A percentile compares a stretch with the other conserved stretches of the same genome.
These are phyloP conservation scores for Cicer pinnatifidum DNA, from an alignment of 306 rosid species.

Conservation along the genomic window DNA sequence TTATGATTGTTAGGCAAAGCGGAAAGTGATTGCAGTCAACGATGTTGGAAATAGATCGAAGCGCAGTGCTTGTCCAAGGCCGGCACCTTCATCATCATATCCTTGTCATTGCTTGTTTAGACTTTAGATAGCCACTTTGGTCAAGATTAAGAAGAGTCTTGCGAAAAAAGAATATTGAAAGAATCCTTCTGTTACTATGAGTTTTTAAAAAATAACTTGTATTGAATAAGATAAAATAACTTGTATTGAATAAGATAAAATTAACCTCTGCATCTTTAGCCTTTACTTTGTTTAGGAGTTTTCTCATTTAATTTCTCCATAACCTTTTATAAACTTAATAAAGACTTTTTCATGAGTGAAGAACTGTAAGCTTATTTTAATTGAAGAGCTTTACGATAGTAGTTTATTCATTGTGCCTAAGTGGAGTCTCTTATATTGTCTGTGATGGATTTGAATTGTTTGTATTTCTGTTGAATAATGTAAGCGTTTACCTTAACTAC, in stretches of 20 bases:
- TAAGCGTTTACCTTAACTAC: conserved; percentile 62
- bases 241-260: conserved; percentile 5
- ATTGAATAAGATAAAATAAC: not conserved
- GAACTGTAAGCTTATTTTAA: not conserved
- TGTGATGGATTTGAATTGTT: conserved; percentile 27
- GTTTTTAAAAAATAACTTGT: not conserved
- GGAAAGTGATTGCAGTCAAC: conserved; percentile 64
- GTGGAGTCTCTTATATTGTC: conserved; percentile 17
- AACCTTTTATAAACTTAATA: not conserved
- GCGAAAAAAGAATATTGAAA: not conserved
- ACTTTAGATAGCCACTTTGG: not conserved
- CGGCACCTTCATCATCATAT: conserved; percentile 75
- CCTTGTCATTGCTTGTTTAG: conserved; percentile 54
- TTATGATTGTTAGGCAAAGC: conserved; percentile 58
- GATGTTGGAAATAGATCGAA: conserved; percentile 63
- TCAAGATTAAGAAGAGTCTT: not conserved
- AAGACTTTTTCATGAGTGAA: not conserved
- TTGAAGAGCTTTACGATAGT: not conserved
- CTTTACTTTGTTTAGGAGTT: not conserved
- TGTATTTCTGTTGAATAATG: conserved; percentile 35
- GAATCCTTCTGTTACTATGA: not conserved
- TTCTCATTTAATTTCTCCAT: conserved; percentile 4
- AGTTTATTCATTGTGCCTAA: not conserved
- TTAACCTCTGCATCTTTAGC: not conserved
- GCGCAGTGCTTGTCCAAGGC: conserved; percentile 71